Conservation (phyloP, 345 rosid genomes). For the Firmiana major region DNA sequence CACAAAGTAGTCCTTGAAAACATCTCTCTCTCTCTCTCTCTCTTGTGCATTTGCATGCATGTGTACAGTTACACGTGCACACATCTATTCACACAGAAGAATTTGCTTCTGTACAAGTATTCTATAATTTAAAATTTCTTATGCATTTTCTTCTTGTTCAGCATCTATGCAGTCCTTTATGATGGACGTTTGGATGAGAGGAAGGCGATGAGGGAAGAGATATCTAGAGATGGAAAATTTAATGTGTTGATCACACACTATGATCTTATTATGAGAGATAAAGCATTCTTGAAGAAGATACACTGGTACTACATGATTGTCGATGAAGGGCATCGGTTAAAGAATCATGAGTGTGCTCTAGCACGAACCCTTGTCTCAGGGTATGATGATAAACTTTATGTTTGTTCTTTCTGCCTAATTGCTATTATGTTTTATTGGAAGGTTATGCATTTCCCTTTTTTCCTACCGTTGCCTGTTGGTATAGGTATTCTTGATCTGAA, state of each 20-base stretch:
- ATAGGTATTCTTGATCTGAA: no score
- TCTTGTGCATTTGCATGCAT: not conserved
- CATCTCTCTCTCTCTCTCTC: not conserved
- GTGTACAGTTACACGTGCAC: not conserved
- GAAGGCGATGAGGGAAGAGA: conserved; percentile 75
- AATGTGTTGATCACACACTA: conserved; percentile 90
- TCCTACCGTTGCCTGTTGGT: no score
- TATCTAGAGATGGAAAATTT: conserved; percentile 60
- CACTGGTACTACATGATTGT: conserved; percentile 87
- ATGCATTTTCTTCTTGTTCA: conserved; percentile 32
- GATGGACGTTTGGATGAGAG: conserved; percentile 98
- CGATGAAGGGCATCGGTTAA: conserved; percentile 98
- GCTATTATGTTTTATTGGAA: not conserved
- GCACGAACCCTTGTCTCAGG: conserved; percentile 78
- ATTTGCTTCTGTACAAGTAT: not conserved
- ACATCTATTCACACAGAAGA: not conserved
- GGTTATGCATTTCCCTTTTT: not conserved
- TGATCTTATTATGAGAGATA: conserved; percentile 97
- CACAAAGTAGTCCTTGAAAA: not conserved
- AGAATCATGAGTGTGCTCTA: conserved; percentile 93
- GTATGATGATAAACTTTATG: conserved; percentile 36
- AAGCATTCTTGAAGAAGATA: conserved; percentile 84
- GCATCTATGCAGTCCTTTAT: conserved; percentile 85
- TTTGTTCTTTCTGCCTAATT: not conserved
- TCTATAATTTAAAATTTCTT: conserved; percentile 14